These are phyloP conservation scores for Russula dissimulans DNA, from an alignment of 768 basidiomycete genomes.

Conservation along the genomic window DNA sequence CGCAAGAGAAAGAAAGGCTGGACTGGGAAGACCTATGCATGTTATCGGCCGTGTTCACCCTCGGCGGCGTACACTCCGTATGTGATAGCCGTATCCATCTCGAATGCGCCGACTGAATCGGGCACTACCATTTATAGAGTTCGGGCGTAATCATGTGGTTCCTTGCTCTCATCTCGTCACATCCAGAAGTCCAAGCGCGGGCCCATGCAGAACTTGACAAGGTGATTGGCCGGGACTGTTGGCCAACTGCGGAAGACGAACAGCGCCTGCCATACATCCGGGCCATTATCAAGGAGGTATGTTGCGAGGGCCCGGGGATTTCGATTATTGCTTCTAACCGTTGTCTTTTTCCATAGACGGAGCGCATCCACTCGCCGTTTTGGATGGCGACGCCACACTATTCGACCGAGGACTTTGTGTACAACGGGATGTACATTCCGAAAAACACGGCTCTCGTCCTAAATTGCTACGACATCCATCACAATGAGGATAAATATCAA, in stretches of 20 bases:
- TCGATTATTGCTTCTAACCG: background rate
- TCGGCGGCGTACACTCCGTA: conserved; percentile 30
- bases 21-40: conserved; percentile 29
- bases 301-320: background rate
- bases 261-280: conserved; percentile 22
- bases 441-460: conserved; percentile 24
- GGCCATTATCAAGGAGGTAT: conserved; percentile 25
- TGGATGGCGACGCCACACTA: conserved; percentile 26
- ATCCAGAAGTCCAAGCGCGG: conserved; percentile 23
- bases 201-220: conserved; percentile 27
- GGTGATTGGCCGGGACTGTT: conserved; percentile 20
- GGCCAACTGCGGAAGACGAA: conserved; percentile 23
- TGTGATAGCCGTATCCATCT: background rate
- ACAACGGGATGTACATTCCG: conserved; percentile 26
- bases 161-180: conserved; percentile 19
- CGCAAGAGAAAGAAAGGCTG: conserved; percentile 25
- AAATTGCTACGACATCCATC: conserved; percentile 25
- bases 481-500: conserved; percentile 29
- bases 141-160: conserved; percentile 30
- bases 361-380: conserved; percentile 23
- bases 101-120: background rate
- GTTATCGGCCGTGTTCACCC: conserved; percentile 28
- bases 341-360: conserved; percentile 13
- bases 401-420: conserved; percentile 26
- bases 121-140: conserved; percentile 25